Percentiles rank a stretch among this genome's conserved stretches.
phyloP scores from a whole-genome alignment of 2,329 filamentous ascomycete species.

The Esteya vermicola region DNA sequence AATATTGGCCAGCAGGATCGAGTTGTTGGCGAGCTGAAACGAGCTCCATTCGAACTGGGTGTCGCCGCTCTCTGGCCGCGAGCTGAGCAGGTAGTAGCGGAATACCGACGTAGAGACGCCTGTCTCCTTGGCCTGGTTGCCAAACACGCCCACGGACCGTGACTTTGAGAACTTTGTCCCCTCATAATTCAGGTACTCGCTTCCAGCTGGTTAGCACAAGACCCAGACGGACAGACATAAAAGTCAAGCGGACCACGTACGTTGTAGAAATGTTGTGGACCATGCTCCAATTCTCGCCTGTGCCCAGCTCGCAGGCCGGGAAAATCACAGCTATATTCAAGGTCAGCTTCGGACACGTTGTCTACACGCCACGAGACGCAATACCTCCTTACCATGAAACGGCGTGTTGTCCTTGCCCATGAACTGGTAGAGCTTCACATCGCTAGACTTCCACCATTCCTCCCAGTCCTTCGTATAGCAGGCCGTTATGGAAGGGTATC shows the following conservation, averaged over 20 bases:
- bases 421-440: constrained; percentile 86
- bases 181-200: constrained; percentile 77
- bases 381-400: constrained; percentile 47
- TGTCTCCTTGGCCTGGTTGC: constrained; percentile 76
- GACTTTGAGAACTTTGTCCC: constrained; percentile 89
- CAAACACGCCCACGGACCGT: constrained; percentile 78
- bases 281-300: constrained; percentile 76
- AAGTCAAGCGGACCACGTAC: not conserved
- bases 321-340: constrained; percentile 59
- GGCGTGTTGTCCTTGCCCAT: constrained; percentile 79
- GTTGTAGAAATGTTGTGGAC: constrained; percentile 79
- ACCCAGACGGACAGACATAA: not conserved
- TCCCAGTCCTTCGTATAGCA: constrained; percentile 76
- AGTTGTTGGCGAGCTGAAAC: constrained; percentile 78
- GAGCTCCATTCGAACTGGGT: constrained; percentile 39
- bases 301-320: constrained; percentile 75
- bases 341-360: not conserved
- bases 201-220: not conserved
- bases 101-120: constrained; percentile 79
- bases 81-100: constrained; percentile 79
- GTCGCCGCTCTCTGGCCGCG: constrained; percentile 73
- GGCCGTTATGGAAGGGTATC: constrained; percentile 89
- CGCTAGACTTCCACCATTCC: constrained; percentile 83
- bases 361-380: too few species aligned
- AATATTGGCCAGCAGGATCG: constrained; percentile 64